phyloP scores from a whole-genome alignment of 1,284 basidiomycete genomes.

The Afroboletus lepidellus region DNA sequence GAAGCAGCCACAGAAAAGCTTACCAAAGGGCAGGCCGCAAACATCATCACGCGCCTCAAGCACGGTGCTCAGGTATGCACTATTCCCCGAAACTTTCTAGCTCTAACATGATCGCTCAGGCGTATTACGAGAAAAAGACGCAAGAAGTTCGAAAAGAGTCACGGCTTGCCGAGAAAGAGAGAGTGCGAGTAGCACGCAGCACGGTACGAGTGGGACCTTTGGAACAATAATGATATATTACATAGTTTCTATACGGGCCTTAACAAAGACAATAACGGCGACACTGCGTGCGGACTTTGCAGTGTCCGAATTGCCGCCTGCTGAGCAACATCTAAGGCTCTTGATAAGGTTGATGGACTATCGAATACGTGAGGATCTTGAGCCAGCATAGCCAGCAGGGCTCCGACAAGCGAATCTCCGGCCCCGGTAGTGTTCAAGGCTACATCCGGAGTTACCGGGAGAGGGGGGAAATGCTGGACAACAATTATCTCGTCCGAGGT shows the following conservation, averaged over 20 bases:
- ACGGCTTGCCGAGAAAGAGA: constrained; percentile 45
- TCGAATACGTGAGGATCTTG: constrained; percentile 45
- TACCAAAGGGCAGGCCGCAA: constrained; percentile 77
- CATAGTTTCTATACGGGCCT: constrained; percentile 3
- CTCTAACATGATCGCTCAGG: constrained; percentile 36
- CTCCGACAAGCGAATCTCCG: constrained; percentile 86
- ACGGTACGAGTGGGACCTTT: constrained; percentile 61
- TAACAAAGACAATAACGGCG: constrained; percentile 51
- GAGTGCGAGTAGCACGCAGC: constrained; percentile 47
- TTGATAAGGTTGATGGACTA: constrained; percentile 42
- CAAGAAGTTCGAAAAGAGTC: constrained; percentile 41
- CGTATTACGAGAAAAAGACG: constrained; percentile 54
- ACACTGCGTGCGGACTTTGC: constrained; percentile 62
- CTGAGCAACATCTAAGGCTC: constrained; percentile 54
- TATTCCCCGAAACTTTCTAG: not conserved
- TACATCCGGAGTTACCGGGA: constrained; percentile 40
- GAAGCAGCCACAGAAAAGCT: constrained; percentile 42
- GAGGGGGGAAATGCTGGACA: constrained; percentile 70
- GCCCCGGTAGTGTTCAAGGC: constrained; percentile 84
- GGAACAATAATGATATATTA: constrained; percentile 9
- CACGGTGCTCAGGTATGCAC: constrained; percentile 68
- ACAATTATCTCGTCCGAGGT: constrained; percentile 50
- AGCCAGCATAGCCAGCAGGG: constrained; percentile 59
- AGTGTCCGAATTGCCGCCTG: constrained; percentile 64
- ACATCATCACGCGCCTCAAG: constrained; percentile 73